Base-by-base conservation (phyloP, 1,139 yeast genomes). In the Suhomyces yuchorum region DNA sequence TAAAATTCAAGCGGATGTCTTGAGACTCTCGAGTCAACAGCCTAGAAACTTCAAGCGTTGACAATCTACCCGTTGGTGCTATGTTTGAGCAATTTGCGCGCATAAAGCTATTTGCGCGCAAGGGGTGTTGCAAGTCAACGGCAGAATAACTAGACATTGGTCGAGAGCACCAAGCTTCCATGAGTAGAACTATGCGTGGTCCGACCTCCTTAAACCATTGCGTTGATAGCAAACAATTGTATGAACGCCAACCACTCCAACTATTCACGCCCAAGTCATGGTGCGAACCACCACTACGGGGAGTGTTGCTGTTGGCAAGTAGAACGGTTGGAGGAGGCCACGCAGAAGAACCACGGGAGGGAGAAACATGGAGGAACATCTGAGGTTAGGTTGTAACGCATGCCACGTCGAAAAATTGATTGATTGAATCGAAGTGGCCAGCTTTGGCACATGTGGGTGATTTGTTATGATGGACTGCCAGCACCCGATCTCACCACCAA, bases 261-360 rank as follows among this genome's bases (percentile, higher is more conserved):
- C 18, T 37, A 40, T 41, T 26, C 30, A 26, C 43, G 32, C 44
- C 22, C 14, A 24, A 34, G 37, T 45, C 39, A 37, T 35, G 33
- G 49, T 47, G 50, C 47, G 50, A 43, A 33, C 47, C 37, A 43
- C 41, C 45, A 39, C n/a, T 37, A 34, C 26, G 34, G 43, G 42
- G 47, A 28, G 43, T 36, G 19, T 47, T 43, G 50, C 47, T 42
- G 36, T 20, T 15, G 43, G 37, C 36, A 40, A 24, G 39, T 22
- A 15, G 23, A 22, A 15, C 18, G 34, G 22, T 32, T 7, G 15
- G 15, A 8, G 17, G 22, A 26, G 41, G 20, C 39, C 30, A 24
- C 32, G n/a, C n/a, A 12, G 8, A 15, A 9, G 39, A 19, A 15
- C 30, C 24, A 17, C 20, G 39, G 30, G n/a, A 2, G 19, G 28